Percentiles rank a stretch among this genome's conserved stretches.
Evolutionary conservation across 805 yeast species (phyloP).

Genomic region (Saturnispora bothae): DNA sequence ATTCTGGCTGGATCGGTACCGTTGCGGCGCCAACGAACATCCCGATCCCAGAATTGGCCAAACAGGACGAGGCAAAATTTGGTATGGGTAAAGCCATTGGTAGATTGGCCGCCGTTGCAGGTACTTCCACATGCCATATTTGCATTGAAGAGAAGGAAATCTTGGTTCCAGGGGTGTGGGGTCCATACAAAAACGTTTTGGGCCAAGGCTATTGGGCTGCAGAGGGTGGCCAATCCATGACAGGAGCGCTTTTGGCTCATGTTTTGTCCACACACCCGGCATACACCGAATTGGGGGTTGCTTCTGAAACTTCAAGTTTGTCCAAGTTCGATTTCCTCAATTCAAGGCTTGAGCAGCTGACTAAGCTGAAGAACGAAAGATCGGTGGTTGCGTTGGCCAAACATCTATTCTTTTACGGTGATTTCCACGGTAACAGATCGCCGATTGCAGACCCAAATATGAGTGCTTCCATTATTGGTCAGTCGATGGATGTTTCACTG

Average conservation of each 20-base stretch:
- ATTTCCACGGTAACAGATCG: slow-evolving; percentile 90
- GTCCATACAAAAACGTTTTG: slow-evolving; percentile 90
- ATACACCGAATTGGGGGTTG: slow-evolving; percentile 52
- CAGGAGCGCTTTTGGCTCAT: slow-evolving; percentile 89
- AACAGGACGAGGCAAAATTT: slow-evolving; percentile 39
- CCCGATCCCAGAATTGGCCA: slow-evolving; percentile 39
- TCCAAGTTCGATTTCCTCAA: slow-evolving; percentile 81
- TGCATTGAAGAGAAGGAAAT: slow-evolving; percentile 75
- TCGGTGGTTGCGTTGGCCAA: slow-evolving; percentile 75
- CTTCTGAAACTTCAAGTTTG: slow-evolving; percentile 57
- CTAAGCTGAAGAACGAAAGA: slow-evolving; percentile 43
- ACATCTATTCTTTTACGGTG: slow-evolving; percentile 89
- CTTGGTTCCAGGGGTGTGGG: slow-evolving; percentile 97
- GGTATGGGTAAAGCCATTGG: slow-evolving; percentile 61
- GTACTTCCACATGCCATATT: slow-evolving; percentile 95
- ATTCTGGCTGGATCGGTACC: slow-evolving; percentile 98
- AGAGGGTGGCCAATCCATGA: slow-evolving; percentile 98
- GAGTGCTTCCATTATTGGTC: slow-evolving; percentile 89
- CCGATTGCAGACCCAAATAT: slow-evolving; percentile 94
- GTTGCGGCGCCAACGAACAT: slow-evolving; percentile 80
- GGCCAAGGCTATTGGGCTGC: slow-evolving; percentile 91
- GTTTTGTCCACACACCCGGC: slow-evolving; percentile 88
- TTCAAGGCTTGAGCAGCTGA: slow-evolving; percentile 58
- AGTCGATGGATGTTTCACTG: slow-evolving; percentile 79
- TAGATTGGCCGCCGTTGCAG: slow-evolving; percentile 94